phyloP scores from a whole-genome alignment of 1,139 yeast genomes.

The Saccharomyces uvarum region DNA sequence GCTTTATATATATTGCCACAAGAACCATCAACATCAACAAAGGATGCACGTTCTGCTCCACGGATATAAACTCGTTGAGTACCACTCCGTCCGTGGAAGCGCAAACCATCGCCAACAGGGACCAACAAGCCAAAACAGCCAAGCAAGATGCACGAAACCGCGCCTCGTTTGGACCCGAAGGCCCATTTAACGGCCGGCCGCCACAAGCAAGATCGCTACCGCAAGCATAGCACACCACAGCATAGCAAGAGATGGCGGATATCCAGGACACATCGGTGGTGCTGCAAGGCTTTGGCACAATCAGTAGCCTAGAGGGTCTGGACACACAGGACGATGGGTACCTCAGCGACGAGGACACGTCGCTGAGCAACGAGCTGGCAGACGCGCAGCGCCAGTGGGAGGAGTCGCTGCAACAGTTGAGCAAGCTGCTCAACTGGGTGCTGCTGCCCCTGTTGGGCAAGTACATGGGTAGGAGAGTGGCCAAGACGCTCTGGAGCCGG shows the following conservation, averaged over 20 bases:
- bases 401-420: conserved; percentile 49
- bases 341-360: conserved; percentile 12
- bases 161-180: conserved; percentile 1
- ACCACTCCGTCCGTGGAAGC: background rate
- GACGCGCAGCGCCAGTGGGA: conserved; percentile 60
- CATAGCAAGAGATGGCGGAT: background rate
- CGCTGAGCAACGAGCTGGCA: conserved; percentile 13
- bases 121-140: background rate
- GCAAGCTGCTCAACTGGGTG: conserved; percentile 45
- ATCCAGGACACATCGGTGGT: conserved; percentile 3
- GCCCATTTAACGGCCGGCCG: conserved; percentile 1
- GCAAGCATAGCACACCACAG: background rate
- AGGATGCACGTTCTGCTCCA: background rate
- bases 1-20: background rate
- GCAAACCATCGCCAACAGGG: background rate
- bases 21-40: background rate
- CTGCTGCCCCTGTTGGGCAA: conserved; percentile 55
- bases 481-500: conserved; percentile 34
- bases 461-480: conserved; percentile 48
- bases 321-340: conserved; percentile 7
- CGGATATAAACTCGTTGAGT: background rate
- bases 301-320: background rate
- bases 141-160: background rate
- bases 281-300: background rate
- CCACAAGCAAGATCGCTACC: background rate